Base-by-base conservation (phyloP, 2,329 filamentous ascomycete genomes). In the Kalmusia sp. region DNA sequence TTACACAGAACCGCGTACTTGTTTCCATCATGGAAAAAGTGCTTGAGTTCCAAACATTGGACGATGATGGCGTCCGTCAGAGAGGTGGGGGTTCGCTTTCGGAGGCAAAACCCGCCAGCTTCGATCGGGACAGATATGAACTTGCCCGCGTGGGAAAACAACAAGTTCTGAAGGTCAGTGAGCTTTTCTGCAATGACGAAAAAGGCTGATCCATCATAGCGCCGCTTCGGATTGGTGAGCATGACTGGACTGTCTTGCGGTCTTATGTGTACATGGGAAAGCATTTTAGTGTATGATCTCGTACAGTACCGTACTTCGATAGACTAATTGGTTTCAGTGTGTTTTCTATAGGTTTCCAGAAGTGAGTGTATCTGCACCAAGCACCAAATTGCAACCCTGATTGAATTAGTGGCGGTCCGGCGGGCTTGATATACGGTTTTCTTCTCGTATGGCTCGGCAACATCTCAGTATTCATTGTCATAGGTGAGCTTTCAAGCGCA, bases 181-280 rank as follows among this genome's bases (percentile, higher is more conserved):
- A 38, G 28, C 19, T 40, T 8, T 2, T 2, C 15, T 6, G 25
- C 27, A 56, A 69, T 65, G 12, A 33, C 14, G 6, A 33, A n/a
- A 30, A 7, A 7, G n/a, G 25, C 15, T 45, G 25, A 31, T 19
- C 25, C 33, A 25, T 11, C 4, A 39, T 39, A 74, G 72, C 71
- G 72, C 33, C 70, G 69, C 38, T 75, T 75, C 33, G 70, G 71
- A 14, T 46, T 75, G 48, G 65, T 74, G 40, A 69, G 65, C 24
- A 74, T 74, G 66, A 70, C 70, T 5, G 72, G 72, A 24, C 61
- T 75, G 19, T 71, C 70, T 5, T 73, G 70, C 31, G 68, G 68
- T 21, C 57, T 75, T 41, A 72, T 75, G 69, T 70, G 69, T 24
- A 74, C 72, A 28, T 75, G 72, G 72, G 72, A 75, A 48, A 73